phyloP scores from a whole-genome alignment of 768 basidiomycete species.

The Lentinula lateritia region DNA sequence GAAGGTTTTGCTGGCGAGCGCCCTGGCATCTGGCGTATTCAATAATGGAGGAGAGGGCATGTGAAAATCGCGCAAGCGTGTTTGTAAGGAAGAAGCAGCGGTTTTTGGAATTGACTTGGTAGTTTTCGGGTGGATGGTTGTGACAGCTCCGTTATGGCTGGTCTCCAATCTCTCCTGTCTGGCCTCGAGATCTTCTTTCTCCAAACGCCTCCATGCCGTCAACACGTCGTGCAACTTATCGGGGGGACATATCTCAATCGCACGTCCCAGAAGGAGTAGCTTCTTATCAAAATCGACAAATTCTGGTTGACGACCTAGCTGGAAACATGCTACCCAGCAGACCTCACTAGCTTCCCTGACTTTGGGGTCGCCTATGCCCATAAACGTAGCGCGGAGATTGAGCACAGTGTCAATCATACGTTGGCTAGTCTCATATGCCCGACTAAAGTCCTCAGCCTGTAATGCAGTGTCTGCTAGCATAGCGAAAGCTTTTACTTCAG shows the following conservation, averaged over 20 bases:
- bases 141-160: conserved; percentile 15
- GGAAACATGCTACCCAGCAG: conserved; percentile 87
- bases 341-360: conserved; percentile 67
- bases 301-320: conserved; percentile 79
- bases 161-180: conserved; percentile 38
- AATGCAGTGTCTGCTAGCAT: conserved; percentile 91
- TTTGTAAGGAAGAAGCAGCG: conserved; percentile 49
- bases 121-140: conserved; percentile 6
- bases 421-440: conserved; percentile 67
- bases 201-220: conserved; percentile 67
- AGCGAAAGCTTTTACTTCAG: conserved; percentile 76
- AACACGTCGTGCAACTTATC: conserved; percentile 79
- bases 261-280: conserved; percentile 68
- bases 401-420: conserved; percentile 63
- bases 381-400: conserved; percentile 34
- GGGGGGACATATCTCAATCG: conserved; percentile 81
- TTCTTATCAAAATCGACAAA: conserved; percentile 65
- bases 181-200: conserved; percentile 53
- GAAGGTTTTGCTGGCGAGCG: conserved; percentile 75
- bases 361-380: conserved; percentile 29
- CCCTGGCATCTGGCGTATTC: conserved; percentile 73
- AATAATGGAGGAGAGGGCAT: conserved; percentile 66
- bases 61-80: conserved; percentile 59
- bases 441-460: conserved; percentile 71
- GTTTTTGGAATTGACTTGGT: conserved; percentile 19